Evolutionary conservation across 352 stramenopile genomes (phyloP).

Genomic region (Pythium dissimile): DNA sequence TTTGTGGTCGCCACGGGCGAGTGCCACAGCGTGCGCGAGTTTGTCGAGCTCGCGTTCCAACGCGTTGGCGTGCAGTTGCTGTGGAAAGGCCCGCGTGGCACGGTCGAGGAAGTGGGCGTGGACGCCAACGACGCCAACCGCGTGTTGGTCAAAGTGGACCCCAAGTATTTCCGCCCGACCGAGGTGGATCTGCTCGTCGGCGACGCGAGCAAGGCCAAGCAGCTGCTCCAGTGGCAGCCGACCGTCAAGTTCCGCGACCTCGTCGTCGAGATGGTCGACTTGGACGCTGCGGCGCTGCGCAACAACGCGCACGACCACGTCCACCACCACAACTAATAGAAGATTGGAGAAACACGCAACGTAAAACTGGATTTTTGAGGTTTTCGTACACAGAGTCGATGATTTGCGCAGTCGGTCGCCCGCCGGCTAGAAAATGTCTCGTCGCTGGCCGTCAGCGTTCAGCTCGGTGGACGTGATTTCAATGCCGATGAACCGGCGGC

Average conservation of each 20-base stretch:
- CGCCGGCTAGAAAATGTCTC: slow-evolving; percentile 55
- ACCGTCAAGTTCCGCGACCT: slow-evolving; percentile 91
- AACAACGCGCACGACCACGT: slow-evolving; percentile 15
- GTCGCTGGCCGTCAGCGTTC: slow-evolving; percentile 32
- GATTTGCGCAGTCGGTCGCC: background rate
- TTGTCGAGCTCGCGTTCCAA: slow-evolving; percentile 95
- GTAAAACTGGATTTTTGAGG: background rate
- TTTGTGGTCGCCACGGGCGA: slow-evolving; percentile 93
- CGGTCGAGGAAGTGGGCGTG: slow-evolving; percentile 93
- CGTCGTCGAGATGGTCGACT: slow-evolving; percentile 95
- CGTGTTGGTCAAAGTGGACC: slow-evolving; percentile 95
- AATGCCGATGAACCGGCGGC: slow-evolving; percentile 56
- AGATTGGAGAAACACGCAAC: background rate
- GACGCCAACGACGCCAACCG: slow-evolving; percentile 81
- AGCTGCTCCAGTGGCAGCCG: slow-evolving; percentile 90
- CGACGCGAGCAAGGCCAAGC: slow-evolving; percentile 92
- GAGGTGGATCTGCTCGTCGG: slow-evolving; percentile 98
- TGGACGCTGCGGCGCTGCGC: slow-evolving; percentile 13
- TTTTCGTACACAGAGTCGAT: background rate
- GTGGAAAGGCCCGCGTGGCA: slow-evolving; percentile 90
- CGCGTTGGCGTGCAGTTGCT: slow-evolving; percentile 86
- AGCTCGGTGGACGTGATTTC: slow-evolving; percentile 34
- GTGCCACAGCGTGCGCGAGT: slow-evolving; percentile 97
- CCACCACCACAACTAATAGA: slow-evolving; percentile 19
- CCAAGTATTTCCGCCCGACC: slow-evolving; percentile 97